Evolutionary conservation across 2,329 filamentous ascomycete species (phyloP), one percentile per base, ranked within the genome.

Genomic region (Cercospora sesami): DNA sequence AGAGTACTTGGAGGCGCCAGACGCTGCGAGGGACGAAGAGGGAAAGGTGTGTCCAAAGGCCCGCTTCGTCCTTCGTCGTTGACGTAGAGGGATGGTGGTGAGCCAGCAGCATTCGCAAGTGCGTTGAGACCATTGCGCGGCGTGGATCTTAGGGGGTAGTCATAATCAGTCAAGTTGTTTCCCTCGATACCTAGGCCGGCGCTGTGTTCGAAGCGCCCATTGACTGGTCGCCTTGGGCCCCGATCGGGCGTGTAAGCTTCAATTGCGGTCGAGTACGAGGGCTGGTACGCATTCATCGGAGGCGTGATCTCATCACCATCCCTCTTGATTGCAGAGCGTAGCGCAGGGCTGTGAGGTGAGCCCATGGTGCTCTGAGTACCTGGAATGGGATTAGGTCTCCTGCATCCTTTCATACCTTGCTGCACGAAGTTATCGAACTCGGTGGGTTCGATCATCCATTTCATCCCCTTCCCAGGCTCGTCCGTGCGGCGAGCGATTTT

Each of bases 381-480:
- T 21, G 74, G 74, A 36, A 77, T 74, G 14, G 77, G 74, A 21
- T 77, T 75, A 7, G 78, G 78, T 62, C 78, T 72, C 65, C 82
- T 79, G 57, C 81, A 80, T 30, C 78, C 77, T 62, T 79, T 80
- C 73, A 84, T 80, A 60, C 82, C 82, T 73, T 91, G 92, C 78
- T 91, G 91, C 68, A 93, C 86, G 84, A 97, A 96, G 63, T 97
- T 94, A 18, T 97, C 92, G 60, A 91, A 89, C 72, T 90, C 87
- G 71, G 96, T 92, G 1, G 91, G 86, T 4, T 92, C 89, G 76
- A 99, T 94, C 80, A 94, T 92, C 95, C 95, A 99, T 78, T 98
- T 98, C 93, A 97, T 98, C 30, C 95, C 95, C 79, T 99, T 99
- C 12, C 95, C 95, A 23, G 95, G 95, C 78, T 99, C 95, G 74